Evolutionary conservation across 1,139 yeast genomes (phyloP), one percentile per base, ranked within the genome.

Genomic region (Candida tropicalis): DNA sequence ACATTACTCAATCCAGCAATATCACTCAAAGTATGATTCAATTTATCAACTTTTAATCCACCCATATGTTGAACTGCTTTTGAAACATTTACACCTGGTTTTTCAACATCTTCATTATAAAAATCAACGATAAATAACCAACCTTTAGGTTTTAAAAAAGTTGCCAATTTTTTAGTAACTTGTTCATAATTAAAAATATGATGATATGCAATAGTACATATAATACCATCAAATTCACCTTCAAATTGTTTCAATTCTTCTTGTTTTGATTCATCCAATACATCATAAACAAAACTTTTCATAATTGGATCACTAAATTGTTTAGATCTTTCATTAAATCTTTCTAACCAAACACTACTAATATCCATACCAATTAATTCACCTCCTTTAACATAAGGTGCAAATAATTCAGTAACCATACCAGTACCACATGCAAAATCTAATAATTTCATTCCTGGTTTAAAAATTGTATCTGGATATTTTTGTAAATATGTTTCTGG

Each of bases 401-500:
- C 58, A 18, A 72, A 45, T 17, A 56, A 56, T 44, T 58, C 53
- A 2, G 70, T 61, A 12, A 70, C 60, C 13, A 69, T 44, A 0
- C 77, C 79, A 0, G 76, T 65, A 1, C 79, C 78, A 50, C 77
- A 73, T 1, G 77, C 77, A 52, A 73, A 73, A 51, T 73, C 78
- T 45, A 73, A 45, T 20, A 65, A 34, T 28, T 53, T 58, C 45
- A 57, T 55, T 1, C 68, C 70, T 2, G 63, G 63, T 37, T 52
- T 59, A 52, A 63, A 52, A 15, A 58, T 40, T n/a, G 56, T 39
- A 13, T 47, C 33, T 3, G 60, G 57, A 38, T 40, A 45, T 3
- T 50, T 25, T 6, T 34, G 15, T 9, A 34, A 20, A 31, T 50
- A 53, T 4, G 54, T 47, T 0, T 28, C 11, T 1, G 52, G 49